Base-by-base conservation (phyloP, 2,329 filamentous ascomycete species). In the Alternaria novae-zelandiae region DNA sequence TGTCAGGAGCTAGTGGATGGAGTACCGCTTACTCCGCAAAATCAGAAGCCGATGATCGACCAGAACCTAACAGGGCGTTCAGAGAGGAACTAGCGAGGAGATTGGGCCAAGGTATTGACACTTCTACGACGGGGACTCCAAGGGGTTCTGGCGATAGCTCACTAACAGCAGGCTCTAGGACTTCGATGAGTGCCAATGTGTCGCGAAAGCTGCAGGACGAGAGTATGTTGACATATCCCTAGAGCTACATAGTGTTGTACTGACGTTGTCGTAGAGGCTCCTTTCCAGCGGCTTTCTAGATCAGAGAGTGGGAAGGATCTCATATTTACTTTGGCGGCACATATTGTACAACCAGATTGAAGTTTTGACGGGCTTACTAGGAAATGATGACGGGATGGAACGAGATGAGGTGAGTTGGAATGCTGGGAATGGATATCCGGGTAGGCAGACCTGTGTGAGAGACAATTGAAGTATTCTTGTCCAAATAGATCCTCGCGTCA, bases 51-150 rank as follows among this genome's bases (percentile, higher is more conserved):
- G 47, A 62, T 4, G 11, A 21, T 30, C 28, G 20, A 17, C 55
- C 59, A 32, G 43, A 49, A 13, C 36, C 59, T 7, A 62, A 54
- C 23, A 58, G 15, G 23, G 55, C 49, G 6, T 62, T 62, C 28
- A 49, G 44, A 44, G 7, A 47, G 6, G 30, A 47, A 8, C 13
- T 59, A 17, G 15, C 54, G 21, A 51, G 54, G 47, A 36, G 12
- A 23, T 41, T 25, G 15, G 44, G 25, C 43, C 30, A 12, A 57
- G 54, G 36, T 43, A 58, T 25, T 44, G 17, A 21, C 23, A n/a
- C 4, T 17, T 12, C 30, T 53, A 15, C 13, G 8, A 53, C 13
- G 17, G 32, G 20, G 17, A 25, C 50, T 5, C 3, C 47, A 20
- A 26, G 17, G 12, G 20, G 17, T n/a, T 46, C 47, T 36, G 20